Conservation (phyloP, 805 yeast genomes). For the Groenewaldozyma salmanticensis region DNA sequence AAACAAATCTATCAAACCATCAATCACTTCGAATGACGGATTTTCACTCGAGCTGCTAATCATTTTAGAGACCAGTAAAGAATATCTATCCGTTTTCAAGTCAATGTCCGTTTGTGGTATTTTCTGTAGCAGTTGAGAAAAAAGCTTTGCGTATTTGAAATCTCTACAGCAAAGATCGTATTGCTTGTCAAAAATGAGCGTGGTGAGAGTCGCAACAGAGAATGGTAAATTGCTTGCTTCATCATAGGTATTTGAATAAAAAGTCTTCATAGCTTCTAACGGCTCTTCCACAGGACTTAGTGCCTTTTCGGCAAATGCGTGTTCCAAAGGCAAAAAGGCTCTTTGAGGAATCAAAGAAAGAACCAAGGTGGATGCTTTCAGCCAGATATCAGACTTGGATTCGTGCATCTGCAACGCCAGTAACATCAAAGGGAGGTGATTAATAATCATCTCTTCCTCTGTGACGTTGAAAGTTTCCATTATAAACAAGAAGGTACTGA, state of each 20-base stretch:
- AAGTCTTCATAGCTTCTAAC: constrained; percentile 22
- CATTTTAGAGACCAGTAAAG: background rate
- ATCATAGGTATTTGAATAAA: constrained; percentile 3
- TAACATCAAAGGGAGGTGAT: constrained; percentile 66
- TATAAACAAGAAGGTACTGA: constrained; percentile 49
- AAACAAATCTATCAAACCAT: constrained; percentile 24
- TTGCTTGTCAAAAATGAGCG: constrained; percentile 5
- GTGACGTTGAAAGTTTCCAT: constrained; percentile 57
- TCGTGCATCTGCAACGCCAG: constrained; percentile 25
- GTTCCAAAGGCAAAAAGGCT: constrained; percentile 48
- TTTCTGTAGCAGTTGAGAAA: constrained; percentile 30
- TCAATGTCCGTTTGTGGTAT: constrained; percentile 36
- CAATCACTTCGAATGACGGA: background rate
- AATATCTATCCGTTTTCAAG: too few relatives aligned
- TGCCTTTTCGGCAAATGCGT: constrained; percentile 21
- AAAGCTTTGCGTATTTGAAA: constrained; percentile 7
- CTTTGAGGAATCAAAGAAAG: constrained; percentile 52
- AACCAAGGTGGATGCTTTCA: constrained; percentile 34
- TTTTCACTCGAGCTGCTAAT: background rate
- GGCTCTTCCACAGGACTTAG: constrained; percentile 14
- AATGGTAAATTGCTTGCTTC: constrained; percentile 13
- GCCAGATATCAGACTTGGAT: constrained; percentile 23
- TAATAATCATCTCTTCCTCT: constrained; percentile 77
- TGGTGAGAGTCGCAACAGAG: constrained; percentile 11
- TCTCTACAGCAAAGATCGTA: background rate